phyloP scores from a whole-genome alignment of 1,284 basidiomycete species.

The Tilletia caries region DNA sequence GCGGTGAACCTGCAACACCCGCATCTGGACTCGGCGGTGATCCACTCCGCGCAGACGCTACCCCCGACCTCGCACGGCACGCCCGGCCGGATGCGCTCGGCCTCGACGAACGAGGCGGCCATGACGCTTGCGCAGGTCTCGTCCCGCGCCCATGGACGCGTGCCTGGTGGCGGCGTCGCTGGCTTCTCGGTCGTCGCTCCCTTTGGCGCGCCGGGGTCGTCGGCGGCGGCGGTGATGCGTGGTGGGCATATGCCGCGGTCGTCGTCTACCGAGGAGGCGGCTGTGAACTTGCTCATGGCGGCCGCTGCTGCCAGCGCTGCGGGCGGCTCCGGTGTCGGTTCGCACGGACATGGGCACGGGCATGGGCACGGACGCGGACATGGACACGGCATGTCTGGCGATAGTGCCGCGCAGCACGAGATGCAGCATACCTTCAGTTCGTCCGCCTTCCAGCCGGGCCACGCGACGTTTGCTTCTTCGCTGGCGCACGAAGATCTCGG shows the following conservation, averaged over 20 bases:
- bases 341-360: too few species aligned
- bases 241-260: neutral
- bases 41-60: constrained; percentile 2
- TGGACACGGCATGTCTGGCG: neutral
- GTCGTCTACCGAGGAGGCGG: constrained; percentile 1
- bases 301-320: constrained; percentile 9
- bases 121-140: constrained; percentile 42
- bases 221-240: neutral
- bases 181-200: neutral
- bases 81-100: constrained; percentile 21
- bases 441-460: neutral
- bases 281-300: neutral
- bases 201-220: neutral
- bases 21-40: neutral
- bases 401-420: neutral
- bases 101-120: constrained; percentile 41
- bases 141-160: constrained; percentile 27
- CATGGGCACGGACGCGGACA: too few species aligned
- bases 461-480: neutral
- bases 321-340: neutral
- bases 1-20: neutral
- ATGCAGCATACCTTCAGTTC: constrained; percentile 5
- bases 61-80: constrained; percentile 9
- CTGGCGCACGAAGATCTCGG: neutral
- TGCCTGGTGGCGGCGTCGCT: neutral